Conservation (phyloP, 2,329 filamentous ascomycete species). For the Beauveria australis region DNA sequence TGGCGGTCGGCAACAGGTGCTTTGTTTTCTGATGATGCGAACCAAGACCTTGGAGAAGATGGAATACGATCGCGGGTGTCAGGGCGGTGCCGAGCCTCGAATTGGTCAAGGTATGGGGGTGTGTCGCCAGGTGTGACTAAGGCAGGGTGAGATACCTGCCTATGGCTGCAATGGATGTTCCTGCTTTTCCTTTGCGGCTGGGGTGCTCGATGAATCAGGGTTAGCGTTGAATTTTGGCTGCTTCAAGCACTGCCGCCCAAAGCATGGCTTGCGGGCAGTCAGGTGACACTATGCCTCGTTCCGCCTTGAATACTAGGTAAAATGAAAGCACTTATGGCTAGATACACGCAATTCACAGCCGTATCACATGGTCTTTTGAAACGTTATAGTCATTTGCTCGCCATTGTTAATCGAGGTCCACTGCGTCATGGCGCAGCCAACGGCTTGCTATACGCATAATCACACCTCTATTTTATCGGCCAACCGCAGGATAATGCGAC, state of each 20-base stretch:
- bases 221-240: conserved; percentile 5
- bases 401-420: too few relatives aligned
- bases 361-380: too few relatives aligned
- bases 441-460: too few relatives aligned
- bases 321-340: too few relatives aligned
- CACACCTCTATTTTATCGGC: too few relatives aligned
- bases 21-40: neutral
- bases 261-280: neutral
- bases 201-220: conserved; percentile 9
- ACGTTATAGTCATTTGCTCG: too few relatives aligned
- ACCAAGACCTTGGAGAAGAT: conserved; percentile 7
- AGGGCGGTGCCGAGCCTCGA: conserved; percentile 7
- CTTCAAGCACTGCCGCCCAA: conserved; percentile 2
- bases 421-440: too few relatives aligned
- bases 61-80: neutral
- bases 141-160: conserved; percentile 9
- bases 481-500: too few relatives aligned
- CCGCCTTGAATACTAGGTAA: neutral
- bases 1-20: neutral
- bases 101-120: conserved; percentile 2
- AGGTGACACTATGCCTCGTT: conserved; percentile 7
- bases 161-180: conserved; percentile 9
- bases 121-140: conserved; percentile 12
- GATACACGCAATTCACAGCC: too few relatives aligned
- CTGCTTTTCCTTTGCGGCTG: conserved; percentile 9